Percentiles rank a stretch among this genome's conserved stretches.
These are phyloP conservation scores for Clitopilus passeckerianus DNA, from an alignment of 768 basidiomycete genomes.

Conservation along the genomic window DNA sequence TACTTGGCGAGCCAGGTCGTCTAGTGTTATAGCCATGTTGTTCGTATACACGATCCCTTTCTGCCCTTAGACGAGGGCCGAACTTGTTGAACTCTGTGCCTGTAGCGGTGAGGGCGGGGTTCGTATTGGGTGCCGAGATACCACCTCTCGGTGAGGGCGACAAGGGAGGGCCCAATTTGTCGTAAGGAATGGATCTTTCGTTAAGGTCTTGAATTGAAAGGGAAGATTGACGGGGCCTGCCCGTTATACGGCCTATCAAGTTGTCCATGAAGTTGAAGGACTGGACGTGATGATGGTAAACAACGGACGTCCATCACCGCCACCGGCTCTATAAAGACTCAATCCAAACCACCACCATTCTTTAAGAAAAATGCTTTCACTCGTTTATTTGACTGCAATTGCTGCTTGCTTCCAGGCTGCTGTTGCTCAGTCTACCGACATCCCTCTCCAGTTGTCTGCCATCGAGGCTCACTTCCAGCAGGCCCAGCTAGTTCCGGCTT, in stretches of 20 bases:
- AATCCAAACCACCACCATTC: slow-evolving; percentile 7
- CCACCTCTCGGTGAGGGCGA: slow-evolving; percentile 52
- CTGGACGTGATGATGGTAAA: not conserved
- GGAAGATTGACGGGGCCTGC: slow-evolving; percentile 58
- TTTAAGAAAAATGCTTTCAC: slow-evolving; percentile 23
- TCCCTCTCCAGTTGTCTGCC: slow-evolving; percentile 42
- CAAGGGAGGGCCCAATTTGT: slow-evolving; percentile 54
- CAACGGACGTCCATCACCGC: not conserved
- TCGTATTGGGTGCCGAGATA: slow-evolving; percentile 83
- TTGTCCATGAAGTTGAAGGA: slow-evolving; percentile 45
- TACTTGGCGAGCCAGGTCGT: slow-evolving; percentile 47
- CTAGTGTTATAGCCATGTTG: slow-evolving; percentile 20
- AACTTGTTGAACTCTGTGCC: slow-evolving; percentile 71
- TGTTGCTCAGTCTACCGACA: slow-evolving; percentile 39
- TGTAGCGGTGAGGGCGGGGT: slow-evolving; percentile 67
- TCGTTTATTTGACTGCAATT: slow-evolving; percentile 27
- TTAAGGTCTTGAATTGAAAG: slow-evolving; percentile 54
- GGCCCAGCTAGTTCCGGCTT: slow-evolving; percentile 55
- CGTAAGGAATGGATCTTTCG: slow-evolving; percentile 69
- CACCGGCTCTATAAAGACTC: slow-evolving; percentile 1
- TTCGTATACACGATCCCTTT: slow-evolving; percentile 51
- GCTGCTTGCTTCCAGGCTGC: slow-evolving; percentile 36
- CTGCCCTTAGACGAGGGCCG: slow-evolving; percentile 43
- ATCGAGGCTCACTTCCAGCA: slow-evolving; percentile 67
- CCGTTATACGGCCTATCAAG: slow-evolving; percentile 62